Evolutionary conservation across 768 basidiomycete species (phyloP), one percentile per base, ranked within the genome.

Genomic region (Trametopsis cervina): DNA sequence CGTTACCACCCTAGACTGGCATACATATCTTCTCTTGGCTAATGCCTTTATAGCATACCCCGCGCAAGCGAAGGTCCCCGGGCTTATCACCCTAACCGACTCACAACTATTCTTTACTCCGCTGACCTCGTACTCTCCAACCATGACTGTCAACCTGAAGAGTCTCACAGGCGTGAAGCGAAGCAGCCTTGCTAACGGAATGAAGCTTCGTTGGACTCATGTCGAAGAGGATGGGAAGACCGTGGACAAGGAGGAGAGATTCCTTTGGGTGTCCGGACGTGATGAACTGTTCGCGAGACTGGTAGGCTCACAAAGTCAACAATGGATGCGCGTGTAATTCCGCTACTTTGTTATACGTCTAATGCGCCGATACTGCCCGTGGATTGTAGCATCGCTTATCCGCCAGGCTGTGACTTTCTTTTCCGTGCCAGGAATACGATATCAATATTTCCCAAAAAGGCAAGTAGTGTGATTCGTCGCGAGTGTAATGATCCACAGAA

Each of bases 231-330:
- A 66, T 13, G 67, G 59, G 11, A 49, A 54, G n/a, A 60, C 57
- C 13, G 61, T 59, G 25, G 69, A 69, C 49, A 70, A 64, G 45
- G 75, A 77, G 46, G 80, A 78, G 44, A 76, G 64, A 54, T 83
- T 85, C 56, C 52, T 64, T 15, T 82, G 80, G 77, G 71, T 85
- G 33, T 76, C 75, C 25, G 69, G 65, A 21, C 74, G 83, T 4
- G 81, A 85, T 60, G 83, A 85, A 40, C 59, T 85, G 15, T 85
- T 86, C 60, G 79, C 78, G 38, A 64, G 81, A 49, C 70, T 86
- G 11, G 69, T 84, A 15, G 78, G 78, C 13, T 62, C 64, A 54
- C 70, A 72, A 23, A 74, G 73, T 18, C 64, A 63, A 39, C 68
- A 67, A 24, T 81, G 80, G 80, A 60, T 73, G 47, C 24, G 36